Evolutionary conservation across 306 rosid genomes (phyloP), one percentile per base, ranked within the genome.

Genomic region (Hylodesmum podocarpum): DNA sequence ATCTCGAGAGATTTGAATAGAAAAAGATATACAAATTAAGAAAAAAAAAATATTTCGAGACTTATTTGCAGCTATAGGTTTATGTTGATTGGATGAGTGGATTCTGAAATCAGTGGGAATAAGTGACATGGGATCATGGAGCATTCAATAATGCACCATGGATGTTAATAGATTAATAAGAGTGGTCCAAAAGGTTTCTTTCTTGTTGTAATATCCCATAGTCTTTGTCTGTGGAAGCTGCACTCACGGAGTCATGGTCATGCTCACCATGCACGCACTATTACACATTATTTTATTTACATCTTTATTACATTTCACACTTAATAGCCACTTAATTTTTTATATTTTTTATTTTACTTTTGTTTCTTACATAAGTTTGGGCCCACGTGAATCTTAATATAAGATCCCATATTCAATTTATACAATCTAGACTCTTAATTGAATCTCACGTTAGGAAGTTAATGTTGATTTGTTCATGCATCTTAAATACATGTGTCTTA

Each of bases 81-180:
- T 13, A 13, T 22, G 62, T 66, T 76, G 78, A 80, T 80, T 77
- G 85, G 83, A 6, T 25, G 65, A 24, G 77, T 43, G 37, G 80
- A 84, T 72, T 81, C 83, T 55, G 29, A 81, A 67, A 72, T 57
- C 19, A 71, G 70, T 53, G 82, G 75, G 65, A 70, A 63, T 76
- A 64, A 63, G 22, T 71, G 61, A 70, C 43, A 66, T 65, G 46
- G 75, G 51, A 41, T 31, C 16, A 16, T 41, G 41, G 70, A 37
- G 28, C 78, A 76, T 50, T 28, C 73, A 81, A 76, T 70, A 81
- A 81, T 70, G 73, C 44, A 13, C 4, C 16, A 24, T 65, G 71
- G 57, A 62, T 70, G 28, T 58, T 58, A 27, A 25, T 14, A 57
- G 37, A 27, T n/a, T n/a, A 37, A 25, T 57, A 61, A 47, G 72